Base-by-base conservation (phyloP, 139 green algal species). In the Auxenochlorella pyrenoidosa region DNA sequence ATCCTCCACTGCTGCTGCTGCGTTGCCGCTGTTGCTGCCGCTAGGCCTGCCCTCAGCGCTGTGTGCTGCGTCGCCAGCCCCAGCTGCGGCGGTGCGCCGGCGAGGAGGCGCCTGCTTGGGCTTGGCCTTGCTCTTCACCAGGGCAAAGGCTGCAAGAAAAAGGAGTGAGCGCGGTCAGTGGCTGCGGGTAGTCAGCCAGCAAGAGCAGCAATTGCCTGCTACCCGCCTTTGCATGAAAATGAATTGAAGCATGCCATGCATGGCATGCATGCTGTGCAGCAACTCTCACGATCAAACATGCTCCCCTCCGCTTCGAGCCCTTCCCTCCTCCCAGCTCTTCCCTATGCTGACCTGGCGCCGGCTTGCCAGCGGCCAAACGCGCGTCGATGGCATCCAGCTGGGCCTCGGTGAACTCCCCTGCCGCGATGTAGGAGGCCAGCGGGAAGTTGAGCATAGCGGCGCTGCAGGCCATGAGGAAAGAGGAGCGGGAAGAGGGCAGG, bases 371-470 rank as follows among this genome's bases (percentile, higher is more conserved):
- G 5, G 80, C 80, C 32, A 85, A 15, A 0, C 40, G 60, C 36
- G 80, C 80, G 41, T 76, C 80, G 58, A 75, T 58, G 15, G 63
- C 80, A 12, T 71, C 80, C 38, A 85, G 80, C 63, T 85, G 40
- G 1, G 16, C 75, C 32, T 63, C 75, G 43, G 28, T 81, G 44
- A 81, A 41, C 28, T 63, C 75, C 8, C 13, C 75, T 0, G 75
- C 70, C 34, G 34, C 78, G 13, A 40, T 32, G 30, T 85, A 85
- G 40, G 36, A 18, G 5, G 30, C 40, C 15, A 85, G 63, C 21
- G 80, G 80, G 60, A 85, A 85, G 80, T 85, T 85, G 80, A 43
- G 34, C n/a, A 22, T 41, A 34, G 79, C 79, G 24, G 22, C 26
- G 58, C 79, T 84, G 79, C 58, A 28, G 21, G 75, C 34, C 8